Evolutionary conservation across 192 early-diverging fungal genomes (phyloP).

Genomic region (Coemansia sp.): DNA sequence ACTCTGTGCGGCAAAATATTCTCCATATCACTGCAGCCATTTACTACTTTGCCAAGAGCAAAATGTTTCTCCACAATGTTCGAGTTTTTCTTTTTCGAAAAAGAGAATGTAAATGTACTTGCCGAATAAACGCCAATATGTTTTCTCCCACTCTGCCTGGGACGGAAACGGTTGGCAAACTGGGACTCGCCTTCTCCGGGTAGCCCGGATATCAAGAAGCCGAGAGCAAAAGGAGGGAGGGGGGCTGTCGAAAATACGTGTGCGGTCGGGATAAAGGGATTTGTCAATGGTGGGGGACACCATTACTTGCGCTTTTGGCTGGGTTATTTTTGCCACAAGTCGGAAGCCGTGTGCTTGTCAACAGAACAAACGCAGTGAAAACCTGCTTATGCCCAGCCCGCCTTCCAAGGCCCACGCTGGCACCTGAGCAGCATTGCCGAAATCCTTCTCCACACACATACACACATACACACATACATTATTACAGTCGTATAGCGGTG

Average conservation of each 20-base stretch:
- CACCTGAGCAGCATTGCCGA: neutral
- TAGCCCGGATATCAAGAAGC: neutral
- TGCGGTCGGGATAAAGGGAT: conserved; percentile 3
- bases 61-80: conserved; percentile 7
- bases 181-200: neutral
- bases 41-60: neutral
- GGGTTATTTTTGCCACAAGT: neutral
- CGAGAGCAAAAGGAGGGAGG: neutral
- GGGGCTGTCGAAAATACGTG: neutral
- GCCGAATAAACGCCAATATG: neutral
- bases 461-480: too few relatives aligned
- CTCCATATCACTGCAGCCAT: conserved; percentile 1
- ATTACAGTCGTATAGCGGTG: neutral
- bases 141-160: neutral
- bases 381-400: neutral
- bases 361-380: neutral
- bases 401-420: neutral
- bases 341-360: neutral
- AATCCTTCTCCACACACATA: neutral
- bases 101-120: too few relatives aligned
- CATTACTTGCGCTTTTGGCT: neutral
- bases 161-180: neutral
- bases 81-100: too few relatives aligned
- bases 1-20: conserved; percentile 1
- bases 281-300: neutral